These are phyloP conservation scores for Daldinia sp. DNA, from an alignment of 2,329 filamentous ascomycete species.

Conservation along the genomic window DNA sequence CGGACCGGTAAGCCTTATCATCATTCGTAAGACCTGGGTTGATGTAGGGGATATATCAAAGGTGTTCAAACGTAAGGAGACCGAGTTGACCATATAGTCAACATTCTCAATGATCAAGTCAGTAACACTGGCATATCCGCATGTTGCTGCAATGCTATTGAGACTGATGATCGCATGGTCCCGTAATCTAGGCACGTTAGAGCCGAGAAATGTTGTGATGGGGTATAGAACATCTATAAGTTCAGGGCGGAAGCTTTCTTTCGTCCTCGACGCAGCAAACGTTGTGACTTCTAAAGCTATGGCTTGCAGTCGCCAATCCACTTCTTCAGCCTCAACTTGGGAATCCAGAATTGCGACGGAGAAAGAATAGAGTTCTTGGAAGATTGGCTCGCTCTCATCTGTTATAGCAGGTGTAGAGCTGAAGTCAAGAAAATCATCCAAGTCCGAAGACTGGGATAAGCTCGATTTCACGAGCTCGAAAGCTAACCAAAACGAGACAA, in stretches of 20 bases:
- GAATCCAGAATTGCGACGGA: slow-evolving; percentile 69
- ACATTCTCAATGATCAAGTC: slow-evolving; percentile 88
- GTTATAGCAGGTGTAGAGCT: slow-evolving; percentile 50
- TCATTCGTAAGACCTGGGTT: slow-evolving; percentile 91
- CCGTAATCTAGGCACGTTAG: slow-evolving; percentile 71
- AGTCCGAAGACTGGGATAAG: slow-evolving; percentile 58
- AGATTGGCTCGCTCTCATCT: slow-evolving; percentile 57
- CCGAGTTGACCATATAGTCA: slow-evolving; percentile 95
- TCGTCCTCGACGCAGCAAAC: slow-evolving; percentile 73
- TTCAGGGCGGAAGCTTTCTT: slow-evolving; percentile 78
- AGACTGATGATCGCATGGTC: slow-evolving; percentile 84
- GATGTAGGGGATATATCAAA: slow-evolving; percentile 92
- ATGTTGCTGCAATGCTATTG: slow-evolving; percentile 79
- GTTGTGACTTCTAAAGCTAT: slow-evolving; percentile 83
- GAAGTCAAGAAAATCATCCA: slow-evolving; percentile 73
- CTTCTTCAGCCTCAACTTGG: slow-evolving; percentile 56
- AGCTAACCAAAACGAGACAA: slow-evolving; percentile 83
- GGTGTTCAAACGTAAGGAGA: slow-evolving; percentile 87
- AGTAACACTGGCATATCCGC: slow-evolving; percentile 76
- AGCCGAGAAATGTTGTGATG: slow-evolving; percentile 86
- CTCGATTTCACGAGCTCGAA: slow-evolving; percentile 73
- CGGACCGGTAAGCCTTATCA: slow-evolving; percentile 87
- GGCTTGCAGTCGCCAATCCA: slow-evolving; percentile 78
- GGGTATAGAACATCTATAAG: slow-evolving; percentile 93
- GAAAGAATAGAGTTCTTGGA: slow-evolving; percentile 74